These are phyloP conservation scores for Uronychia setigera DNA, from an alignment of 73 alveolate species.

Conservation along the genomic window DNA sequence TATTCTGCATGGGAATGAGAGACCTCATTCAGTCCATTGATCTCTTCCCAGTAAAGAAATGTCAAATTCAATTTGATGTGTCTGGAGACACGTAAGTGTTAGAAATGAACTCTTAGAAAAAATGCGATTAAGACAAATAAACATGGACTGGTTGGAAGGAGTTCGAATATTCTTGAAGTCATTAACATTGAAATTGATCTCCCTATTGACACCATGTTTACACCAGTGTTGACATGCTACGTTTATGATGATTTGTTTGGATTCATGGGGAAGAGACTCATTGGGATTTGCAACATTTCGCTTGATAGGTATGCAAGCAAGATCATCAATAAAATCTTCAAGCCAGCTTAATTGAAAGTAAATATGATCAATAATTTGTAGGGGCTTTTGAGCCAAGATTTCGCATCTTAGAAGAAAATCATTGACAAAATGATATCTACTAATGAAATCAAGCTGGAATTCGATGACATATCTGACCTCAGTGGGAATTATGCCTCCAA, in stretches of 20 bases:
- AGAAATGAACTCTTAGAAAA: conserved; percentile 7
- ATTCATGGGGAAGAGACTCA: conserved; percentile 52
- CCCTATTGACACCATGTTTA: conserved; percentile 46
- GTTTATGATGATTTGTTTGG: conserved; percentile 55
- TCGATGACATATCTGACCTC: neutral
- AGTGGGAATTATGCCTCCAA: neutral
- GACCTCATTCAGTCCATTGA: conserved; percentile 59
- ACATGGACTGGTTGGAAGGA: conserved; percentile 39
- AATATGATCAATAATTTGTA: neutral
- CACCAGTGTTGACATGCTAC: conserved; percentile 66
- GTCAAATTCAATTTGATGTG: conserved; percentile 52
- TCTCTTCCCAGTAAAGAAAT: conserved; percentile 48
- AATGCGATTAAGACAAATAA: conserved; percentile 48
- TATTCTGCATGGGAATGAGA: conserved; percentile 57
- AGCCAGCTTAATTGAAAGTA: neutral
- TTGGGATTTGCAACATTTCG: conserved; percentile 65
- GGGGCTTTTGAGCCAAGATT: neutral
- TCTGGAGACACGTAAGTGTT: conserved; percentile 48
- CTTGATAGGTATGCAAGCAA: conserved; percentile 29
- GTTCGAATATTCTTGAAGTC: conserved; percentile 50
- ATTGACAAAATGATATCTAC: neutral
- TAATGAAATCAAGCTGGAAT: neutral
- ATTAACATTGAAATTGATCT: conserved; percentile 54
- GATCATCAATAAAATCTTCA: conserved; percentile 10
- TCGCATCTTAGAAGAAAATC: neutral